Conservation (phyloP, 176 grass and related monocot species). For the Triticum timopheevii region DNA sequence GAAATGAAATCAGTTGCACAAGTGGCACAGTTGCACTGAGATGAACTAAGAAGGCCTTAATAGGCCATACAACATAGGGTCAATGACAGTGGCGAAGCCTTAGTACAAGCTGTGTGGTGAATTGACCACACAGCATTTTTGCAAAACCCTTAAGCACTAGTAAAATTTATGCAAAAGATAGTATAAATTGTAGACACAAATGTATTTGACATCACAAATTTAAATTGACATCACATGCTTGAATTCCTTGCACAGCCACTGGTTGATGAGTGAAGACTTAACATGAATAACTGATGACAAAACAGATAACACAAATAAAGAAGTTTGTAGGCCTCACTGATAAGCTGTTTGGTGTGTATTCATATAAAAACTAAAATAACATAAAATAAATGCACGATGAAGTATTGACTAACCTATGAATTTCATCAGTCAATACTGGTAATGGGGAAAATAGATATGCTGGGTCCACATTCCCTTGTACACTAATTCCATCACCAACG, state of each 20-base stretch:
- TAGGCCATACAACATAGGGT: not conserved
- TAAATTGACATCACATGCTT: too few species aligned
- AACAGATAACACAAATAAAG: not conserved
- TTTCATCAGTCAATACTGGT: slow-evolving; percentile 86
- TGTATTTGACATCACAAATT: too few species aligned
- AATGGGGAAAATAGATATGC: slow-evolving; percentile 79
- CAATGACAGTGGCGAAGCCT: too few species aligned
- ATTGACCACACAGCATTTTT: too few species aligned
- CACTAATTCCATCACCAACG: slow-evolving; percentile 62
- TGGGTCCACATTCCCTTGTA: slow-evolving; percentile 97
- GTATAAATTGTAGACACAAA: too few species aligned
- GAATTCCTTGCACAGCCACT: too few species aligned
- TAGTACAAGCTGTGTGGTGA: too few species aligned
- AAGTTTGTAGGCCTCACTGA: not conserved
- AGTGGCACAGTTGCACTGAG: slow-evolving; percentile 2
- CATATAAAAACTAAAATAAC: slow-evolving; percentile 8
- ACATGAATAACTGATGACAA: not conserved
- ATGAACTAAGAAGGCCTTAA: not conserved
- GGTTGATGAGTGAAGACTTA: not conserved
- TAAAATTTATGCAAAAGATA: too few species aligned
- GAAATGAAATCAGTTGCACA: slow-evolving; percentile 17
- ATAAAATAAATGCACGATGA: slow-evolving; percentile 15
- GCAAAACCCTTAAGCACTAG: too few species aligned
- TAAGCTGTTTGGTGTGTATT: not conserved
- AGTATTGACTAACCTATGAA: slow-evolving; percentile 63